Percentiles rank a stretch among this genome's conserved stretches.
Conservation (phyloP, 768 basidiomycete genomes). For the Hemileccinum impolitum region DNA sequence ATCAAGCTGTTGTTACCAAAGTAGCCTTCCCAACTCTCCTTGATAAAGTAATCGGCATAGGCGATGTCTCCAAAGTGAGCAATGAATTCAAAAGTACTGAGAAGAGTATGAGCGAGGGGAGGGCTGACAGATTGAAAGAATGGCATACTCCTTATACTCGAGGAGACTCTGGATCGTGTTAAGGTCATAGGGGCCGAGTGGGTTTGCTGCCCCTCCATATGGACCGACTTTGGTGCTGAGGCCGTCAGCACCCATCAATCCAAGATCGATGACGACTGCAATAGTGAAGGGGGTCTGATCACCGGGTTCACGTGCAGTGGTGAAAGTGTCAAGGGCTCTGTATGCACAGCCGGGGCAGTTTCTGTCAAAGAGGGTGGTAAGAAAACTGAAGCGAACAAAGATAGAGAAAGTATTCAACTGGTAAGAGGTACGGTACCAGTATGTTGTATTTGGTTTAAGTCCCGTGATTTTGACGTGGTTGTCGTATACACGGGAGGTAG, state of each 20-base stretch:
- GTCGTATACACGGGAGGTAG: conserved; percentile 24
- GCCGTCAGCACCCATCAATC: conserved; percentile 27
- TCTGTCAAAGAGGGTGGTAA: conserved; percentile 2
- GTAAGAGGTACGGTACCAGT: conserved; percentile 28
- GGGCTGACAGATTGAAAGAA: neutral
- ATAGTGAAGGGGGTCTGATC: conserved; percentile 20
- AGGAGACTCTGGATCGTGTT: conserved; percentile 30
- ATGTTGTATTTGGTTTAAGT: conserved; percentile 21
- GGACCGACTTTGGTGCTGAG: conserved; percentile 30
- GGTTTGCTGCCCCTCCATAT: conserved; percentile 17
- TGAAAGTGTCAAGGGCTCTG: conserved; percentile 22
- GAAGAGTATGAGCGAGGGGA: neutral
- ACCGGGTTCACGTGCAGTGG: conserved; percentile 19
- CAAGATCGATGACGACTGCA: conserved; percentile 26
- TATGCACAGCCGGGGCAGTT: conserved; percentile 29
- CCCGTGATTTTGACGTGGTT: conserved; percentile 28
- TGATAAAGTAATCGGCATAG: conserved; percentile 28
- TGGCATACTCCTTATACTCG: conserved; percentile 25
- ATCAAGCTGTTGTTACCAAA: conserved; percentile 27
- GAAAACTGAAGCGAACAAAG: neutral
- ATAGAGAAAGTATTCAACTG: conserved; percentile 13
- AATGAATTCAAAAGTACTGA: conserved; percentile 25
- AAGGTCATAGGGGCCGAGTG: conserved; percentile 24
- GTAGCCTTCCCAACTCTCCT: conserved; percentile 30
- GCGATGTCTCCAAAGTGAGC: conserved; percentile 27